Base-by-base conservation (phyloP, 177 flowering plant genomes). In the Tripterygium wilfordii region DNA sequence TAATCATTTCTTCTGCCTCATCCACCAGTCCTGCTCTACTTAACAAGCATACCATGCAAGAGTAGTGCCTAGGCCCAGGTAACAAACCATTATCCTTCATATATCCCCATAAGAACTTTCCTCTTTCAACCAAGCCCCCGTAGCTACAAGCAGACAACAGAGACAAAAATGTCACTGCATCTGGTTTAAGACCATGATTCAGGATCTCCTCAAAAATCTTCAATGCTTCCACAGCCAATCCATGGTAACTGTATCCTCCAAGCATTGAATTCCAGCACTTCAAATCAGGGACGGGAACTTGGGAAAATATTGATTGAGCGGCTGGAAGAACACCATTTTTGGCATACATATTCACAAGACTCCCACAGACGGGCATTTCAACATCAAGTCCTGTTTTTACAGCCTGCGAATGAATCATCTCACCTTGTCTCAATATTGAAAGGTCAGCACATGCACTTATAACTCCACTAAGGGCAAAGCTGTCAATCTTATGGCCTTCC, bases 241-340 rank as follows among this genome's bases (percentile, higher is more conserved):
- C 96, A 72, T 87, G 87, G 64, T 77, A 75, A 42, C 88, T 57
- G 38, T 70, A 88, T 10, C 84, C 94, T 17, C 86, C 83, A 38
- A 88, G 74, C 82, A 91, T 77, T 14, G 95, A 63, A 66, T 88
- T 91, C 92, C 86, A 88, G 54, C 88, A 82, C 59, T 72, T 85
- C 48, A 88, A 66, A 63, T 88, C 95, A 22, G 88, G 89, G 39
- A 58, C 24, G 14, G 39, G 9, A 30, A 71, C 68, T 35, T 16
- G 19, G 3, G 64, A 70, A 58, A 88, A 84, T 43, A 77, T 45
- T 10, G 45, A 57, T 8, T 51, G 27, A 38, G 95, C 88, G 27
- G 82, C 70, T 35, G 26, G 44, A 39, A 85, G 79, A 46, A 64
- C 30, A 19, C 95, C 95, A 62, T 54, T 78, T 75, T 85, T 85